Evolutionary conservation across 805 yeast species (phyloP).

Genomic region (Wickerhamiella bombiphila): DNA sequence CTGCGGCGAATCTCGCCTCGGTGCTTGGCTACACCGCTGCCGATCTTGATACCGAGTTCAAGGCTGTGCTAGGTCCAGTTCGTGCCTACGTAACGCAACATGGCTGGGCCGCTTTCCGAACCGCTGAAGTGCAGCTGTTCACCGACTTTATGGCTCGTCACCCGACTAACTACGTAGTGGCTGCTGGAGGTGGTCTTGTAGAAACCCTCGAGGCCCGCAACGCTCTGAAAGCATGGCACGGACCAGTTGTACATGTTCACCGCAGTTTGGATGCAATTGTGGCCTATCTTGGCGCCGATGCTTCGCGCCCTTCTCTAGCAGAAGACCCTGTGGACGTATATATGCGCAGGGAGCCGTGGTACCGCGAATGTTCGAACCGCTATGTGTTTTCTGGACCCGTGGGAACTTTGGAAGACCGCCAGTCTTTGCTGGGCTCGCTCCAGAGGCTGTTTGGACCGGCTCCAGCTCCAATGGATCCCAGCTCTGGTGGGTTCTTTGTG

Average conservation of each 20-base stretch:
- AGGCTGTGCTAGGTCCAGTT: slow-evolving; percentile 25
- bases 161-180: slow-evolving; percentile 48
- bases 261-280: slow-evolving; percentile 74
- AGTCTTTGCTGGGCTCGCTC: slow-evolving; percentile 43
- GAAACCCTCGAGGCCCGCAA: slow-evolving; percentile 59
- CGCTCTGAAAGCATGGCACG: slow-evolving; percentile 43
- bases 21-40: slow-evolving; percentile 43
- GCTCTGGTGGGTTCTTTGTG: slow-evolving; percentile 42
- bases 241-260: slow-evolving; percentile 80
- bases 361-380: slow-evolving; percentile 64
- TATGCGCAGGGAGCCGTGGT: slow-evolving; percentile 66
- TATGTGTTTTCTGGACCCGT: slow-evolving; percentile 69
- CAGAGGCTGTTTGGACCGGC: slow-evolving; percentile 33
- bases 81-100: slow-evolving; percentile 38
- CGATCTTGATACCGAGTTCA: slow-evolving; percentile 62
- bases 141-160: slow-evolving; percentile 31
- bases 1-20: slow-evolving; percentile 65
- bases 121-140: slow-evolving; percentile 44
- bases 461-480: slow-evolving; percentile 26
- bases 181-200: slow-evolving; percentile 96
- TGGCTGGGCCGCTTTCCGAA: slow-evolving; percentile 86
- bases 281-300: slow-evolving; percentile 56
- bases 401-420: slow-evolving; percentile 37
- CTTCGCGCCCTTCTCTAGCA: slow-evolving; percentile 73
- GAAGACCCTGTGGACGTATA: slow-evolving; percentile 75